Evolutionary conservation across 345 rosid genomes (phyloP).

Genomic region (Theobroma cacao): DNA sequence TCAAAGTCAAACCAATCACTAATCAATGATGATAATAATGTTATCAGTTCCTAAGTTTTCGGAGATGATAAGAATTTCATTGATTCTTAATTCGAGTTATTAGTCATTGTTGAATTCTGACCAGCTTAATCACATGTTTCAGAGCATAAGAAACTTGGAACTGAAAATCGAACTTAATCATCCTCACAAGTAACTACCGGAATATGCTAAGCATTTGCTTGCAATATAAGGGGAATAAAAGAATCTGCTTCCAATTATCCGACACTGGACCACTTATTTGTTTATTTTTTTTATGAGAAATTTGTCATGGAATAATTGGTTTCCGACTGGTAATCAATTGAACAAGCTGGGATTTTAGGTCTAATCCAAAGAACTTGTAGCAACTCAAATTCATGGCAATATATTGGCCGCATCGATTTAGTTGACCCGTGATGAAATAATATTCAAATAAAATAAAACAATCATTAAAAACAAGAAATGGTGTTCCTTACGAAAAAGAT

Average conservation of each 20-base stretch:
- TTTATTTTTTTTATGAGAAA: not conserved
- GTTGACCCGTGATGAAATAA: not conserved
- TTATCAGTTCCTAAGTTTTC: not conserved
- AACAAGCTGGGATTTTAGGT: not conserved
- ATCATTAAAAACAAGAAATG: not conserved
- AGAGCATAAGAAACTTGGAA: not conserved
- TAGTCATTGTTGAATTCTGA: not conserved
- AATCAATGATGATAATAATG: not conserved
- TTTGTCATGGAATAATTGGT: not conserved
- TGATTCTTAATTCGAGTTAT: not conserved
- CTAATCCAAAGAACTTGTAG: not conserved
- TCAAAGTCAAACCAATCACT: not conserved
- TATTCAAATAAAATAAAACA: not conserved
- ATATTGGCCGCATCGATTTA: no score
- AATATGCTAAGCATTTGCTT: not conserved
- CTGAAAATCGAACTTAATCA: not conserved
- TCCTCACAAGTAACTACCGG: not conserved
- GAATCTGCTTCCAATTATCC: not conserved
- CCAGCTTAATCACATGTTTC: not conserved
- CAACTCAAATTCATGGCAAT: no score
- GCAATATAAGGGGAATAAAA: not conserved
- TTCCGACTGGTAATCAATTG: not conserved
- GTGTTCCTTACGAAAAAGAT: not conserved
- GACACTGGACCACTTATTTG: not conserved
- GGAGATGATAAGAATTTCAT: not conserved